These are phyloP conservation scores for Cryptococcus sp. DNA, from an alignment of 1,284 basidiomycete species.

Conservation along the genomic window DNA sequence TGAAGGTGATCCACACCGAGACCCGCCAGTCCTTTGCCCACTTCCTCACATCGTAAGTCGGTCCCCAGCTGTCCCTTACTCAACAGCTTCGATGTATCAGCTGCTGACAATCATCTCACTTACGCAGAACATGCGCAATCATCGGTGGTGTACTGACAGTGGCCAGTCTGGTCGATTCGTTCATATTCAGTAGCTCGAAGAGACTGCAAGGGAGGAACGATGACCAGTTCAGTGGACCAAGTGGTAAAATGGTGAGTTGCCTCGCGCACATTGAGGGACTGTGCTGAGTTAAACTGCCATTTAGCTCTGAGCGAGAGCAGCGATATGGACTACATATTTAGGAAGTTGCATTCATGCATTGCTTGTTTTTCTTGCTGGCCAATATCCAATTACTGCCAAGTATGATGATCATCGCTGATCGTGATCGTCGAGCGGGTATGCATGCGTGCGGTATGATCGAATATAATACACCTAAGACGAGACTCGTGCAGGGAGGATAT, in stretches of 20 bases:
- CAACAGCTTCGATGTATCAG: background rate
- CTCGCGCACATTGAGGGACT: too few species aligned
- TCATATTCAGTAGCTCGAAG: constrained; percentile 65
- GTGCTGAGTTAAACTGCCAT: too few species aligned
- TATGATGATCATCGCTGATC: too few species aligned
- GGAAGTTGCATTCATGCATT: too few species aligned
- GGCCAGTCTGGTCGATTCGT: constrained; percentile 85
- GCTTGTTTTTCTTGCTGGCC: too few species aligned
- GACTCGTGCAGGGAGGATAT: background rate
- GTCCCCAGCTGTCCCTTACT: background rate
- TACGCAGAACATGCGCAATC: constrained; percentile 87
- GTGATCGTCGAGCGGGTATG: too few species aligned
- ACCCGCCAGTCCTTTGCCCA: constrained; percentile 92
- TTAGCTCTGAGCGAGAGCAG: too few species aligned
- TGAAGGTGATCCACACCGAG: constrained; percentile 88
- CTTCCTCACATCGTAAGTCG: constrained; percentile 89
- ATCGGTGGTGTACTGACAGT: constrained; percentile 96
- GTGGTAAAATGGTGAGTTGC: constrained; percentile 52
- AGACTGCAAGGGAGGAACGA: constrained; percentile 39
- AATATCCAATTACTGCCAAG: too few species aligned
- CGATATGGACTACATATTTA: too few species aligned
- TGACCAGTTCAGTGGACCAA: constrained; percentile 43
- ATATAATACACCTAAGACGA: too few species aligned
- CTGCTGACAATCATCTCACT: background rate
- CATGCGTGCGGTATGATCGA: too few species aligned